These are phyloP conservation scores for Ogataea siamensis DNA, from an alignment of 805 yeast species.

Conservation along the genomic window DNA sequence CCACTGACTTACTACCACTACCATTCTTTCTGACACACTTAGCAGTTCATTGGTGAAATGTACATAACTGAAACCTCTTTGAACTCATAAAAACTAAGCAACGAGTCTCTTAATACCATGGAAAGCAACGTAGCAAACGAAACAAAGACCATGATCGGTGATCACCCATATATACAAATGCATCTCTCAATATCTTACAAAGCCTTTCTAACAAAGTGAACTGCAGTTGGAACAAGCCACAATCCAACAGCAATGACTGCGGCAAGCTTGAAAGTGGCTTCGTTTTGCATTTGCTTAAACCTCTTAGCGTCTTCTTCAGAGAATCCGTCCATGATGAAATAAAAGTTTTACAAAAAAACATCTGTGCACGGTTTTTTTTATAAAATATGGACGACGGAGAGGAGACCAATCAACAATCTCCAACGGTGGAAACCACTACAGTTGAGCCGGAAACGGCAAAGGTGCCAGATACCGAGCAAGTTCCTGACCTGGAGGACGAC, in stretches of 20 bases:
- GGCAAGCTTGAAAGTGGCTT: constrained; percentile 57
- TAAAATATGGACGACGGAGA: constrained; percentile 10
- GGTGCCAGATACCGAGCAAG: neutral
- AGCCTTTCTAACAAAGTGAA: constrained; percentile 51
- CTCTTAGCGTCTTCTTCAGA: constrained; percentile 44
- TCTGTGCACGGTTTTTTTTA: constrained; percentile 10
- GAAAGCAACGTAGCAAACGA: neutral
- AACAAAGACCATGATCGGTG: neutral
- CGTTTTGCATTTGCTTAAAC: constrained; percentile 60
- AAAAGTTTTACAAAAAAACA: constrained; percentile 9
- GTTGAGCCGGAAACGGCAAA: neutral
- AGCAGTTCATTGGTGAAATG: neutral
- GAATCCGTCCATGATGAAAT: constrained; percentile 29
- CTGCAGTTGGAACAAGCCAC: constrained; percentile 55
- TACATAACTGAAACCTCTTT: neutral
- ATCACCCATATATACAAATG: constrained; percentile 10
- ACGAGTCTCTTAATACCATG: neutral
- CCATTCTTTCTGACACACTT: neutral
- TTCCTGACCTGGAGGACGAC: constrained; percentile 11
- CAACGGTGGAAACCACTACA: neutral
- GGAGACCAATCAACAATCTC: constrained; percentile 1
- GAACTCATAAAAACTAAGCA: neutral
- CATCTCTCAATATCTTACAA: constrained; percentile 11
- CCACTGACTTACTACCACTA: too few species aligned
- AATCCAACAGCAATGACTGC: constrained; percentile 62